Evolutionary conservation across 1,284 basidiomycete genomes (phyloP), one percentile per base, ranked within the genome.

Genomic region (Trichosporon coremiiforme): DNA sequence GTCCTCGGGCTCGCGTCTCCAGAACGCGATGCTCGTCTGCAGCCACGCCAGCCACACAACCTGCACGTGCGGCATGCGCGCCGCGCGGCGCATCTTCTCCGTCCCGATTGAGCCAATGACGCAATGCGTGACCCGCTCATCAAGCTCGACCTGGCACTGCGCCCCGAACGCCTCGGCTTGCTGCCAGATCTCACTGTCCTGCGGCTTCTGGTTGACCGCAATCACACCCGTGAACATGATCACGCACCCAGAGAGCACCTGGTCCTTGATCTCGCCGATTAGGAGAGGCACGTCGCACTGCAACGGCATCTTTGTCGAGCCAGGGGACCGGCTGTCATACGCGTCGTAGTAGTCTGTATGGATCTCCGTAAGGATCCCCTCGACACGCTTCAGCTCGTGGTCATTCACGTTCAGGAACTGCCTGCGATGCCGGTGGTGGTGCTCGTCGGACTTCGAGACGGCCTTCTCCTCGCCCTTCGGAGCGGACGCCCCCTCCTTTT

Each of bases 171-270:
- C 90, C 64, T 88, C 86, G 4, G 96, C 94, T 75, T 91, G 87
- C 70, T 88, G 87, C 95, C 95, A 98, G 66, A 94, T 89, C 74
- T 96, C 93, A 15, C 70, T 85, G 82, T 75, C 86, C 79, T 94
- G 90, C 33, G 93, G 90, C 71, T 85, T 85, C 8, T 88, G 89
- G 73, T 94, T 90, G 29, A 95, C 88, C 1, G 95, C 95, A 69
- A 98, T 95, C 60, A 99, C 89, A 66, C 93, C 92, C 0, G 95
- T 97, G 82, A 99, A 98, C 35, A 95, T 86, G 33, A 99, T 87
- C 76, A 91, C 88, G 60, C 90, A 88, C 31, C 91, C 93, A 29
- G 87, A 85, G 20, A 99, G 86, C 0, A 93, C 91, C 70, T 89
- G 86, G 25, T 86, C 80, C 72, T 97, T 92, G 80, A 95, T 87